Percentiles rank a stretch among this genome's conserved stretches.
These are phyloP conservation scores for Malassezia cuniculi DNA, from an alignment of 1,284 basidiomycete species.

Conservation along the genomic window DNA sequence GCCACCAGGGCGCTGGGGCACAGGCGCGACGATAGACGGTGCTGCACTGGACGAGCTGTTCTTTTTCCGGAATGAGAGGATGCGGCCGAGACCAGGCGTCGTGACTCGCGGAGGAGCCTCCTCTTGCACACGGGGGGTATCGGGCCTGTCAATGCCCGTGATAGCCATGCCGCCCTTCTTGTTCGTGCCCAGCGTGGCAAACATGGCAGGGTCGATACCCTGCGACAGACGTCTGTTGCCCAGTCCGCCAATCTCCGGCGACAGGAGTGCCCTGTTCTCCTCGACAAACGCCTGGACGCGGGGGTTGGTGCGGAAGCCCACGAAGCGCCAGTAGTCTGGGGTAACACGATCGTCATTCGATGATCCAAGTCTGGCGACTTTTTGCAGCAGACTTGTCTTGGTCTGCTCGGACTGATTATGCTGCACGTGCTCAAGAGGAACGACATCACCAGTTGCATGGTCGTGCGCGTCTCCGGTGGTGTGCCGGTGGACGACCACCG, in stretches of 20 bases:
- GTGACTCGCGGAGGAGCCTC: too few relatives aligned
- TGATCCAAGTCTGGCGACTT: too few relatives aligned
- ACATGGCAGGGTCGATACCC: conserved; percentile 7
- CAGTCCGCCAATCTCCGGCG: too few relatives aligned
- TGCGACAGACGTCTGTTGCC: conserved; percentile 3
- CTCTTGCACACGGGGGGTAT: conserved; percentile 6
- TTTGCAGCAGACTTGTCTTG: conserved; percentile 3
- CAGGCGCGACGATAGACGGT: too few relatives aligned
- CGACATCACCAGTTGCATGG: conserved; percentile 31
- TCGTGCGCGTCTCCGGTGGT: conserved; percentile 13
- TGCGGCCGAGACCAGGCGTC: too few relatives aligned
- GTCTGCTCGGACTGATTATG: conserved; percentile 8
- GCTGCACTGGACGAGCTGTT: too few relatives aligned
- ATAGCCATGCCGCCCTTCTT: conserved; percentile 1
- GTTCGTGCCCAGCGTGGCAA: conserved; percentile 10
- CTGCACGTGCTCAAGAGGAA: conserved; percentile 32
- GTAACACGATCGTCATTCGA: conserved; percentile 36
- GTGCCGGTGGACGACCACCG: conserved; percentile 43
- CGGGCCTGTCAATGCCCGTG: conserved; percentile 3
- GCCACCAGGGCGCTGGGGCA: too few relatives aligned
- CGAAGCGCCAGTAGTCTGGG: conserved; percentile 46
- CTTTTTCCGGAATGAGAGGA: too few relatives aligned
- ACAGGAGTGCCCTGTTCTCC: conserved; percentile 26
- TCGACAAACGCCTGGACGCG: conserved; percentile 30
- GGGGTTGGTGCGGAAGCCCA: conserved; percentile 42